Percentiles rank a stretch among this genome's conserved stretches.
phyloP scores from a whole-genome alignment of 805 yeast genomes.

The Yamadazyma sp. region DNA sequence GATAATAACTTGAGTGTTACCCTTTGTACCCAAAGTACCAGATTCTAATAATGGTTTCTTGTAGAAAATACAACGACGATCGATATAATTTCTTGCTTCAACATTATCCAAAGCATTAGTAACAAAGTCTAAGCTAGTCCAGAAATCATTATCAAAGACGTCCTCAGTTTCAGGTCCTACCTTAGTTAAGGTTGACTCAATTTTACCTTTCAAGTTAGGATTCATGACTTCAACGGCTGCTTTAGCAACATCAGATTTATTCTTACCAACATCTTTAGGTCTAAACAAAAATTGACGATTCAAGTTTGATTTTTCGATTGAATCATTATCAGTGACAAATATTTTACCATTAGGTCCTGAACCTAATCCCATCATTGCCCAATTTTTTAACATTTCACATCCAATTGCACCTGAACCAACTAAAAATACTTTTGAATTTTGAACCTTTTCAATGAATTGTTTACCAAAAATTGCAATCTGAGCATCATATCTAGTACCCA shows the following conservation, averaged over 20 bases:
- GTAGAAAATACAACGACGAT: constrained; percentile 92
- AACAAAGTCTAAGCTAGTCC: constrained; percentile 82
- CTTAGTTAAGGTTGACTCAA: constrained; percentile 74
- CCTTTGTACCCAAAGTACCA: constrained; percentile 97
- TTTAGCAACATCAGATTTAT: constrained; percentile 89
- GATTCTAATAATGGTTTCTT: constrained; percentile 89
- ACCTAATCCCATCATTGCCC: constrained; percentile 97
- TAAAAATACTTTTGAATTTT: constrained; percentile 78
- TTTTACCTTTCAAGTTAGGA: constrained; percentile 75
- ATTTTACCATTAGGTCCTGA: constrained; percentile 87
- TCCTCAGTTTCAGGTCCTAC: constrained; percentile 93
- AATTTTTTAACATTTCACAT: constrained; percentile 95
- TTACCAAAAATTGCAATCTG: constrained; percentile 93
- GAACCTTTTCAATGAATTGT: constrained; percentile 66
- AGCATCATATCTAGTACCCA: constrained; percentile 83
- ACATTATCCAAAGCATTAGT: constrained; percentile 97
- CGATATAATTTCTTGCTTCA: constrained; percentile 97
- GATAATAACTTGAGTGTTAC: constrained; percentile 94
- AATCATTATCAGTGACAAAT: constrained; percentile 85
- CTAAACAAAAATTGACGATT: constrained; percentile 96
- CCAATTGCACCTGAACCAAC: constrained; percentile 99
- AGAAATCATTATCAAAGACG: constrained; percentile 79
- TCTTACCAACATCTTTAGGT: constrained; percentile 88
- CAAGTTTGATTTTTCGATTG: constrained; percentile 92
- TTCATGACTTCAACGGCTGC: constrained; percentile 81